Base-by-base conservation (phyloP, 768 basidiomycete genomes). In the Tylopilus sp. region DNA sequence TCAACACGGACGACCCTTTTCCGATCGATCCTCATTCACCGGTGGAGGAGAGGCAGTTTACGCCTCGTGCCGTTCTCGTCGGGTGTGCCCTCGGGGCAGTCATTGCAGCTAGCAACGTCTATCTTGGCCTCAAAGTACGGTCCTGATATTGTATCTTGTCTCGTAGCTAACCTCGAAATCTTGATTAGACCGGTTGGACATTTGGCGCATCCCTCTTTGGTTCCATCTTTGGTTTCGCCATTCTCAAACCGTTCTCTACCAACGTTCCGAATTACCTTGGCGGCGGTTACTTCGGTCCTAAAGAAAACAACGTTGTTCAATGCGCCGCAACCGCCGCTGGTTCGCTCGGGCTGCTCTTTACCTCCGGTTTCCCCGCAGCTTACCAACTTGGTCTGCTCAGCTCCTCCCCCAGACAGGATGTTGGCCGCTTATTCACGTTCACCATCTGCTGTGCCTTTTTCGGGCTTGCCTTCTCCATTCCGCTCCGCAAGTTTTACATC, bases 401-500 rank as follows among this genome's bases (percentile, higher is more conserved):
- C 13, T 62, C 62, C 9, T 53, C 70, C 7, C 81, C 83, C 4
- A 50, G 72, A 40, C 55, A 79, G 25, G 83, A 85, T 50, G 70
- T 80, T 42, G 82, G 81, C 3, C 75, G 72, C 43, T 68, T 85
- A 17, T 79, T 83, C 54, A 76, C 80, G 1, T 71, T 85, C 36
- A 79, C 79, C 9, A 65, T 74, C 12, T 77, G 74, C 53, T 73
- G 77, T 43, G 78, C 77, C 35, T 80, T 83, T 71, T 83, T 81
- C 55, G 82, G 80, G 41, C 76, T 83, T 9, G 82, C 84, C 66
- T 86, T 86, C 78, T 72, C 81, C 48, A 79, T 85, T 50, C 82
- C 83, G 1, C 68, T 83, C 31, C 75, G 80, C 48, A 78, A 77
- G 56, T 80, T 80, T 64, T 85, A 79, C 67, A 81, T 85, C 56